phyloP scores from a whole-genome alignment of 257 asterid species.

The Gentiana straminea region DNA sequence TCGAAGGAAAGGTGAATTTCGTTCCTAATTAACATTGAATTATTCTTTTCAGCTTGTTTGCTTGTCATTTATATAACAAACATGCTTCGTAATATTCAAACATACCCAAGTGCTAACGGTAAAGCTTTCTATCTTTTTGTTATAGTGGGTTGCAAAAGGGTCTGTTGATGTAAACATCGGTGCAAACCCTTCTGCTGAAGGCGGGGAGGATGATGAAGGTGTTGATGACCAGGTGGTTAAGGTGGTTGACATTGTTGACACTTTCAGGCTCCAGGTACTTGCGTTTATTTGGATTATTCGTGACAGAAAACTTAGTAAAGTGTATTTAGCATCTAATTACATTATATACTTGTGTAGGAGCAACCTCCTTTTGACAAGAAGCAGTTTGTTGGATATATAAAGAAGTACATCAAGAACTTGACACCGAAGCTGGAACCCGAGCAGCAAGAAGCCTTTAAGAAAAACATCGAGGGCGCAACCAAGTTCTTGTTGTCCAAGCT shows the following conservation, averaged over 20 bases:
- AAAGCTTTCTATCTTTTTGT: conserved; percentile 2
- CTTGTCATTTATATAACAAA: not conserved
- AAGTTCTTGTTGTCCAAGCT: conserved; percentile 57
- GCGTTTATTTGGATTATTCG: not conserved
- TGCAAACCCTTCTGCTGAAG: conserved; percentile 93
- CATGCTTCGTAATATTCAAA: no score
- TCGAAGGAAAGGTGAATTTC: conserved; percentile 61
- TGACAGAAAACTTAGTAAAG: no score
- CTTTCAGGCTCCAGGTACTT: conserved; percentile 78
- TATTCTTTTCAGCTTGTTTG: not conserved
- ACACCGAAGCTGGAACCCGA: conserved; percentile 54
- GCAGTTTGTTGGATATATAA: conserved; percentile 45
- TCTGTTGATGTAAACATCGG: conserved; percentile 75
- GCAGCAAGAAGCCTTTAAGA: conserved; percentile 47
- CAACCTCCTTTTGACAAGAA: conserved; percentile 91
- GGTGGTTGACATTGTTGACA: conserved; percentile 90
- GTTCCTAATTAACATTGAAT: not conserved
- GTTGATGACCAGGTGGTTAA: conserved; percentile 53
- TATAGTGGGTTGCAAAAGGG: conserved; percentile 68
- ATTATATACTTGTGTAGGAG: conserved; percentile 35
- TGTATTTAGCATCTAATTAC: not conserved
- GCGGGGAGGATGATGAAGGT: conserved; percentile 69
- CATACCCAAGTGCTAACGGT: no score
- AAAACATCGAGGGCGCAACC: conserved; percentile 68
- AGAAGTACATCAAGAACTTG: conserved; percentile 65